Base-by-base conservation (phyloP, 176 grass and related monocot species). In the Rhipidocladum racemiflorum region DNA sequence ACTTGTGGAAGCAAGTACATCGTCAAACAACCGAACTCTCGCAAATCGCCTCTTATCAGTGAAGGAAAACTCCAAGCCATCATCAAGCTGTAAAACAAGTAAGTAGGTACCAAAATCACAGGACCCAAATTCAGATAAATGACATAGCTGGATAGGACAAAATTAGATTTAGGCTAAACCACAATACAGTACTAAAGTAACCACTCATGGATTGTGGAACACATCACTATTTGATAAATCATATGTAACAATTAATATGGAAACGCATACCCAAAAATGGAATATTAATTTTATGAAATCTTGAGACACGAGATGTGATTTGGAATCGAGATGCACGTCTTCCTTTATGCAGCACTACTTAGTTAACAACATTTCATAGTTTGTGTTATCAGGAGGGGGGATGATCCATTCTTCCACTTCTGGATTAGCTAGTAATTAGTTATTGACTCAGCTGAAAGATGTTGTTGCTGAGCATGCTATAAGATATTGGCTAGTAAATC, bases 41-140 rank as follows among this genome's bases (percentile, higher is more conserved):
- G 88, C 95, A 88, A 98, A 95, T 13, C 95, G 92, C 53, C 92
- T 91, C 83, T 95, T 98, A 89, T 98, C 95, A 69, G 92, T 98
- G 86, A 98, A 98, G 68, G 92, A 98, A 64, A 98, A 93, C 71
- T 98, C 92, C 59, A 98, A 64, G 66, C 95, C 92, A 82, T 98
- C 95, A 91, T 93, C 92, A 82, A 98, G 87, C 90, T 98, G 88
- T 42, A 86, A 32, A 76, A 71, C 24, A 79, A 43, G 15, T 21
- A 8, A 87, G 62, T 11, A 76, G 0, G 2, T 64, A 67, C 2
- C 8, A 73, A 59, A 39, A 72, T 57, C 18, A 54, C 1, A 44
- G 1, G 14, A 64, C 32, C 23, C 54, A 44, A 20, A 11, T 12
- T 29, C 24, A 40, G 3, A 17, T 63, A 75, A 43, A 71, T 28